These are phyloP conservation scores for Suillus americanus DNA, from an alignment of 768 basidiomycete species.

Conservation along the genomic window DNA sequence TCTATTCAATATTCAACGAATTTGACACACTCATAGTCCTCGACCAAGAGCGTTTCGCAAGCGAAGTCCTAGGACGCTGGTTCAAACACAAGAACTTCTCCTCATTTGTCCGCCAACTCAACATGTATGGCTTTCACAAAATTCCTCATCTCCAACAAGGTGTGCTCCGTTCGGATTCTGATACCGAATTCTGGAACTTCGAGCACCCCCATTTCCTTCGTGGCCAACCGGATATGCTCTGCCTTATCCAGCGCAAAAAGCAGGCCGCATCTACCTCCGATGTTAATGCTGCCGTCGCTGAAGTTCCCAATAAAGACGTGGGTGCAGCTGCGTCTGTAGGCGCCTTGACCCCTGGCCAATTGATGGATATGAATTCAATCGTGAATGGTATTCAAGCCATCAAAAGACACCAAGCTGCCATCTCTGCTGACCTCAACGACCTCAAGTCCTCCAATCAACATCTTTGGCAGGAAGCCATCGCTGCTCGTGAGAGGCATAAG, in stretches of 20 bases:
- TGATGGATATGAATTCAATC: conserved; percentile 77
- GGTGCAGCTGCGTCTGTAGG: conserved; percentile 19
- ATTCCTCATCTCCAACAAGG: conserved; percentile 96
- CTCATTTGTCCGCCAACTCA: conserved; percentile 90
- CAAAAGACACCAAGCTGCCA: conserved; percentile 89
- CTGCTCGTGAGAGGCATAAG: conserved; percentile 76
- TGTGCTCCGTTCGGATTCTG: conserved; percentile 79
- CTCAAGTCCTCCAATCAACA: conserved; percentile 84
- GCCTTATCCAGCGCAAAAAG: conserved; percentile 85
- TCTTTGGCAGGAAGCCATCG: conserved; percentile 90
- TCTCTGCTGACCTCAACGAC: conserved; percentile 85
- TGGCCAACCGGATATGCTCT: conserved; percentile 85
- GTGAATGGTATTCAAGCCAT: conserved; percentile 82
- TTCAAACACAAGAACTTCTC: conserved; percentile 99
- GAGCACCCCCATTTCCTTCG: conserved; percentile 86
- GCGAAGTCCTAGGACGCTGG: conserved; percentile 87
- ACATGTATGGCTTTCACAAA: conserved; percentile 97
- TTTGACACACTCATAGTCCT: conserved; percentile 54
- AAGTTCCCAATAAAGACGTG: conserved; percentile 17
- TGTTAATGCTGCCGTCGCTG: conserved; percentile 17
- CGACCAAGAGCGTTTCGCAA: conserved; percentile 87
- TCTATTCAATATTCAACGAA: background rate
- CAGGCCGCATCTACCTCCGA: conserved; percentile 41
- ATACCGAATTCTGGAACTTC: conserved; percentile 89
- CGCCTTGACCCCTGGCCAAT: conserved; percentile 43